Base-by-base conservation (phyloP, 495 filamentous ascomycete genomes). In the Hyaloscypha bicolor region DNA sequence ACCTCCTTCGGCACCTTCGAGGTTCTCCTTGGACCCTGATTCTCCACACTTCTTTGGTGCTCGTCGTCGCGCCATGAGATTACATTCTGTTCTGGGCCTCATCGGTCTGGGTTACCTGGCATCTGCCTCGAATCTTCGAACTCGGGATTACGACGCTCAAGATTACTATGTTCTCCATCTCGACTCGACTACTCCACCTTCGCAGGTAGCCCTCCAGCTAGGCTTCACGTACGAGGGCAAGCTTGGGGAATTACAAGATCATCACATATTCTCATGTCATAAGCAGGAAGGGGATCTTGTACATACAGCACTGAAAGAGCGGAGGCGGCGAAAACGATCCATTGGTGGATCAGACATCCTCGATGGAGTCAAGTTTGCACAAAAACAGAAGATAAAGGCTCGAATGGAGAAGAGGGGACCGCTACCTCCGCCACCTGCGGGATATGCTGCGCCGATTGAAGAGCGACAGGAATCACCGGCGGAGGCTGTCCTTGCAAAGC, bases 221-320 rank as follows among this genome's bases (percentile, higher is more conserved):
- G 92, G 91, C 30, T 83, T 96, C 35, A 82, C 86, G 51, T 89
- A 96, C 75, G 95, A 97, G 75, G 95, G 95, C 29, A 83, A 83
- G 25, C 82, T 98, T 37, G 94, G 93, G 33, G 87, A 94, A 73
- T 85, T 99, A 6, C 76, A 81, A 16, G 88, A 89, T 73, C 94
- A 97, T 76, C 89, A 97, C 76, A 83, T 96, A 33, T 97, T 99
- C 76, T 92, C 88, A 30, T 80, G 90, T 5, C 82, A 83, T 25
- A 88, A 86, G 64, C 79, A 85, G 16, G 82, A 84, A 11, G 85
- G 90, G 48, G 66, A 74, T 64, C 58, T 74, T 14, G 74, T 76
- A 58, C 65, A 68, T 53, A 68, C 65, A 48, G 74, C 71, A 9
- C 68, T 90, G 62, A 84, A 81, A 63, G 77, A 82, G 61, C 79